phyloP scores from a whole-genome alignment of 1,139 yeast species.

The Taphrina flavorubra region DNA sequence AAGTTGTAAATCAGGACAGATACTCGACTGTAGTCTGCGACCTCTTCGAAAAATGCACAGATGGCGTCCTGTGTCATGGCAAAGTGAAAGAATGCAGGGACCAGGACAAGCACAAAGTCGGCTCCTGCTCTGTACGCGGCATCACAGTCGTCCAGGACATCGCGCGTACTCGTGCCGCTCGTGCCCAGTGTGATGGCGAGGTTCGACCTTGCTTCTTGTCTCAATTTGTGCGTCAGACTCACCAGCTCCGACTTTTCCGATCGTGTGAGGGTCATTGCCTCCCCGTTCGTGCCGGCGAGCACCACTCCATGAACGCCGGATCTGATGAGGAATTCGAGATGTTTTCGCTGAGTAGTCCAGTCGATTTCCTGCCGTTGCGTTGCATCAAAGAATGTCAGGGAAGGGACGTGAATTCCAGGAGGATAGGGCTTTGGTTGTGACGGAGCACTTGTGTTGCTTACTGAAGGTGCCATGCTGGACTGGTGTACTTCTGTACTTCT shows the following conservation, averaged over 20 bases:
- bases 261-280: constrained; percentile 57
- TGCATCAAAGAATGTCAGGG: constrained; percentile 56
- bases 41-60: constrained; percentile 54
- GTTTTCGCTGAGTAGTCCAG: constrained; percentile 55
- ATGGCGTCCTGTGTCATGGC: constrained; percentile 56
- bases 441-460: not conserved
- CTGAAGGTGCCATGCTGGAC: not conserved
- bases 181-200: constrained; percentile 5
- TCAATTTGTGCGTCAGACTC: not conserved
- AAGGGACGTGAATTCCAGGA: constrained; percentile 2
- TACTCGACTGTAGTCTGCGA: constrained; percentile 57
- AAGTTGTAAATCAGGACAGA: constrained; percentile 60
- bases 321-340: constrained; percentile 54
- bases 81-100: constrained; percentile 59
- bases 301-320: constrained; percentile 59
- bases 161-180: constrained; percentile 49
- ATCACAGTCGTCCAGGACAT: constrained; percentile 54
- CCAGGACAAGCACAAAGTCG: constrained; percentile 56
- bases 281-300: constrained; percentile 61
- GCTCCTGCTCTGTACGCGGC: constrained; percentile 57
- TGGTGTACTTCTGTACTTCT: no score
- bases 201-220: not conserved
- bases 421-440: not conserved
- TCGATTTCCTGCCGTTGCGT: constrained; percentile 54
- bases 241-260: constrained; percentile 55